Evolutionary conservation across 495 filamentous ascomycete genomes (phyloP).

Genomic region (Choiromyces venosus): DNA sequence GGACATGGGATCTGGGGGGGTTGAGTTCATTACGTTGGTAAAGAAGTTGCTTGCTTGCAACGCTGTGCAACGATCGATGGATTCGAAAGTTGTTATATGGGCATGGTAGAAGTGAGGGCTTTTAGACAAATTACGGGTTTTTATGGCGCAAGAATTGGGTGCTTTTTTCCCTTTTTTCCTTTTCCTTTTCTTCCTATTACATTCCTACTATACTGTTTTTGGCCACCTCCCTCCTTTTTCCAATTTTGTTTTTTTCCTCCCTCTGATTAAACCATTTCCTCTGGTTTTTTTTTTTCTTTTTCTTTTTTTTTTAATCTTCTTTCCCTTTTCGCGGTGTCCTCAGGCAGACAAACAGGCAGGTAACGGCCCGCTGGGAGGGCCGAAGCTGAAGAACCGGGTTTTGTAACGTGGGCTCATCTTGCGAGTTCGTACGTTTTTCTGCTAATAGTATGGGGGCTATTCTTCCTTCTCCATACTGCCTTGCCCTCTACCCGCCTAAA

Average conservation of each 20-base stretch:
- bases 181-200: neutral
- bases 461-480: neutral
- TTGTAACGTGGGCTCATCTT: neutral
- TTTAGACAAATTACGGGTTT: slow-evolving; percentile 12
- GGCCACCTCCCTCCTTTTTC: neutral
- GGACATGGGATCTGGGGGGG: neutral
- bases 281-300: neutral
- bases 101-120: neutral
- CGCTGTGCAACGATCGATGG: neutral
- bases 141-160: slow-evolving; percentile 32
- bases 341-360: neutral
- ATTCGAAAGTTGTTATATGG: neutral
- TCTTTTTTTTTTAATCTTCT: neutral
- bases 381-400: slow-evolving; percentile 12
- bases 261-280: neutral
- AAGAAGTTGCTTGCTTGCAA: neutral
- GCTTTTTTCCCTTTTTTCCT: slow-evolving; percentile 33
- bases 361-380: slow-evolving; percentile 24
- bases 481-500: neutral
- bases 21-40: neutral
- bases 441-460: neutral
- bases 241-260: neutral
- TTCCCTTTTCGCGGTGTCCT: neutral
- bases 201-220: neutral
- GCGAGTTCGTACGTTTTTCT: neutral